These are phyloP conservation scores for Monilinia fructicola DNA, from an alignment of 2,329 filamentous ascomycete species.

Conservation along the genomic window DNA sequence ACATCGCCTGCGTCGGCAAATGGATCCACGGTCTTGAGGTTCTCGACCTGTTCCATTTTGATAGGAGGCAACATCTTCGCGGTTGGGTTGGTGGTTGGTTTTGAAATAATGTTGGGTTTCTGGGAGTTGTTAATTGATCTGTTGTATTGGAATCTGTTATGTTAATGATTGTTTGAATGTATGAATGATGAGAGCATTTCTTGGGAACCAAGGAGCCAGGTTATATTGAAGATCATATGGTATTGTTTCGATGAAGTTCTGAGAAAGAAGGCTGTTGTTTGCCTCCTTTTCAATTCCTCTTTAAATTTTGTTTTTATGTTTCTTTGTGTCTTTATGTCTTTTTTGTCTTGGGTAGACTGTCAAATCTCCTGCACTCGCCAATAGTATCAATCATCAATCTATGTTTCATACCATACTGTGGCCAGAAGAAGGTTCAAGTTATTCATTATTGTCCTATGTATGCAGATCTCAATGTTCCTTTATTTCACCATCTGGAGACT, in stretches of 20 bases:
- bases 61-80: background rate
- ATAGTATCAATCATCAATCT: no score
- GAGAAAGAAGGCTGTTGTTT: background rate
- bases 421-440: no score
- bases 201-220: background rate
- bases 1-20: background rate
- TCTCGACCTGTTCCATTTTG: background rate
- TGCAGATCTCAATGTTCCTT: no score
- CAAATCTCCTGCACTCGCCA: no score
- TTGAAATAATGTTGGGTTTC: background rate
- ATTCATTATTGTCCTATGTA: no score
- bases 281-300: background rate
- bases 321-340: background rate
- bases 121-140: background rate
- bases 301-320: background rate
- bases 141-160: background rate
- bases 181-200: background rate
- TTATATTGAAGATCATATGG: background rate
- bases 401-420: no score
- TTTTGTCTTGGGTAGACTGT: background rate
- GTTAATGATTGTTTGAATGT: background rate
- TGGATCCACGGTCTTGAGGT: background rate
- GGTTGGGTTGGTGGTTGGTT: background rate
- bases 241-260: background rate
- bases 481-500: no score